These are phyloP conservation scores for Mycena albidolilacea DNA, from an alignment of 768 basidiomycete species.

Conservation along the genomic window DNA sequence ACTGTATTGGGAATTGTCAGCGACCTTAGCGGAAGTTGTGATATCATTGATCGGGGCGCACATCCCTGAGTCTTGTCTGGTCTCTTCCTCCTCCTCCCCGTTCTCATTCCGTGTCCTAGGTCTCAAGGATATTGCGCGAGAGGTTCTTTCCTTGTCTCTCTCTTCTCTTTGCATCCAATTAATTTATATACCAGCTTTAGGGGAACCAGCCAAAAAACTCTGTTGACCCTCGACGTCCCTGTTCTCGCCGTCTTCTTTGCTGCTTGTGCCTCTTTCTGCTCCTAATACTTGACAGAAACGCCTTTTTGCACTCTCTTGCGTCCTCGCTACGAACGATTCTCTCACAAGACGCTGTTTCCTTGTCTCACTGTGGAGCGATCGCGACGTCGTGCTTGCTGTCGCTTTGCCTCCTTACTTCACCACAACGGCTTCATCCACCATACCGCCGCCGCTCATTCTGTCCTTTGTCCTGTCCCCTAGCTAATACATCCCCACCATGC, in stretches of 20 bases:
- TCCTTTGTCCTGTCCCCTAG: background rate
- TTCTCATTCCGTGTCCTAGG: background rate
- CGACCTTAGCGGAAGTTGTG: background rate
- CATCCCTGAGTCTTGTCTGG: background rate
- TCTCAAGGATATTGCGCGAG: no score
- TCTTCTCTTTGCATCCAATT: no score
- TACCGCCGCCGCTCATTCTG: background rate
- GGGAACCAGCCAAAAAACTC: no score
- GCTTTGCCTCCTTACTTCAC: background rate
- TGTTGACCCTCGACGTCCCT: no score
- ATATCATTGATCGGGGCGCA: background rate
- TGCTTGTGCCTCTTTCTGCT: no score
- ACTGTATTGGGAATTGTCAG: background rate
- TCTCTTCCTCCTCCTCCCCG: background rate
- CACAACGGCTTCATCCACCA: background rate
- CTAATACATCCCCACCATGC: slow-evolving; percentile 55
- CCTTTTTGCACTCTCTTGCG: no score
- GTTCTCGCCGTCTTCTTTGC: no score
- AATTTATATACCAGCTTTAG: no score
- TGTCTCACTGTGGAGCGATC: background rate
- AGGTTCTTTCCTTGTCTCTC: no score
- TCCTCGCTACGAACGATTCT: no score
- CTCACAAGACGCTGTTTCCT: no score
- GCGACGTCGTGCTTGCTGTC: background rate
- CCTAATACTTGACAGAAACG: no score